Percentiles rank a stretch among this genome's conserved stretches.
Evolutionary conservation across 768 basidiomycete species (phyloP).

Genomic region (Holtermannia corniformis): DNA sequence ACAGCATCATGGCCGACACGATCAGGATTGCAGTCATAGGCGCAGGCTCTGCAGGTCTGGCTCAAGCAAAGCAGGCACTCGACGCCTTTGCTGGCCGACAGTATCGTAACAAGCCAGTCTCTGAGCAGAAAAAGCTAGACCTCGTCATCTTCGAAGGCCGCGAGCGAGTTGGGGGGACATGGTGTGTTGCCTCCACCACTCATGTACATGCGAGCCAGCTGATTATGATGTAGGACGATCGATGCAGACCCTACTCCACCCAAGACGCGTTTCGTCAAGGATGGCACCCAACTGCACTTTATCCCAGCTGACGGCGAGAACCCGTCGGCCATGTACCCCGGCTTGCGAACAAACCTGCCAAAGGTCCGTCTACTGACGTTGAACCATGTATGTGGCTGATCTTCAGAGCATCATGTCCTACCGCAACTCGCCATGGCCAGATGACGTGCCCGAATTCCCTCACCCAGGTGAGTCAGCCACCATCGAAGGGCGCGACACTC

Average conservation of each 20-base stretch:
- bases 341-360: conserved; percentile 34
- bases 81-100: conserved; percentile 20
- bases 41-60: conserved; percentile 31
- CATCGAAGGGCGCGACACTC: no score
- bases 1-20: background rate
- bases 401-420: conserved; percentile 35
- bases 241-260: conserved; percentile 5
- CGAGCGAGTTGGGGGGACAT: conserved; percentile 31
- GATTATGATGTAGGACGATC: conserved; percentile 4
- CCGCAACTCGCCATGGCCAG: conserved; percentile 21
- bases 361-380: conserved; percentile 16
- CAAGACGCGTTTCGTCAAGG: background rate
- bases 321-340: conserved; percentile 36
- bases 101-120: background rate
- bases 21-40: conserved; percentile 33
- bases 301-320: conserved; percentile 16
- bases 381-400: background rate
- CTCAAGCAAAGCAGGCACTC: conserved; percentile 25
- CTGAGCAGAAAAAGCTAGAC: conserved; percentile 9
- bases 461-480: conserved; percentile 17
- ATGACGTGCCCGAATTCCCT: conserved; percentile 20
- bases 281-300: conserved; percentile 11
- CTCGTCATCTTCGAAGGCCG: conserved; percentile 27
- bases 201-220: background rate
- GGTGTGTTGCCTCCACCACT: conserved; percentile 16